Evolutionary conservation across 805 yeast species (phyloP).

Genomic region (Diddensiella transvaalensis): DNA sequence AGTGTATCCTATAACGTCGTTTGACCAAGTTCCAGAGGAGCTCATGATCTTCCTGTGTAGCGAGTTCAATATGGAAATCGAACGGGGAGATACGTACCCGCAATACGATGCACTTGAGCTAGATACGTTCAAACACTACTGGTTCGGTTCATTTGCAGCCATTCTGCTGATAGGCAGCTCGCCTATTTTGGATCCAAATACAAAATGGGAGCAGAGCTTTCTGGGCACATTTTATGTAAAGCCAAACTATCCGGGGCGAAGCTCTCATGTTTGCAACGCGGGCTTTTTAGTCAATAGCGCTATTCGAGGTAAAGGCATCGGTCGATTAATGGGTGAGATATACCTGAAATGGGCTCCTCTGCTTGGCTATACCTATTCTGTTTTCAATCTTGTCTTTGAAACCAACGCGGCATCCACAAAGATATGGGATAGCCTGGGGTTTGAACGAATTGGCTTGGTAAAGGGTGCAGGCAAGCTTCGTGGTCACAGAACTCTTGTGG

Average conservation of each 20-base stretch:
- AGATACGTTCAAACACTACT: conserved; percentile 57
- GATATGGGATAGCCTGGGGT: conserved; percentile 84
- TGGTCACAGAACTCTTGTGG: conserved; percentile 60
- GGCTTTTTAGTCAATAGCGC: conserved; percentile 69
- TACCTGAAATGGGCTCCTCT: conserved; percentile 72
- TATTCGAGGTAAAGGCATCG: conserved; percentile 65
- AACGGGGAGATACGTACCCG: conserved; percentile 76
- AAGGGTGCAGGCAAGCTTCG: conserved; percentile 71
- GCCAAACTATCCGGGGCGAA: conserved; percentile 82
- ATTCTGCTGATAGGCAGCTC: conserved; percentile 50
- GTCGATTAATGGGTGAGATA: conserved; percentile 61
- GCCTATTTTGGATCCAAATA: conserved; percentile 22
- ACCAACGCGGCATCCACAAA: conserved; percentile 69
- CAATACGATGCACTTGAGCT: conserved; percentile 35
- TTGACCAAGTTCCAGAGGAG: conserved; percentile 46
- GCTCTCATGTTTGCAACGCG: conserved; percentile 84
- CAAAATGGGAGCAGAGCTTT: conserved; percentile 46
- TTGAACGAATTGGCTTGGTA: conserved; percentile 70
- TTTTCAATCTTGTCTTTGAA: conserved; percentile 82
- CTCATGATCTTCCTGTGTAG: conserved; percentile 45
- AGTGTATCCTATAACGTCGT: conserved; percentile 53
- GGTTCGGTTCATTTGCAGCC: conserved; percentile 66
- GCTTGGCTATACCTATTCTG: conserved; percentile 77
- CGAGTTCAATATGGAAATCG: conserved; percentile 63
- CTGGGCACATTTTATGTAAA: conserved; percentile 78